A percentile compares a stretch with the other conserved stretches of the same genome.
Evolutionary conservation across 208 protist species (phyloP).

Genomic region (Angomonas deanei): DNA sequence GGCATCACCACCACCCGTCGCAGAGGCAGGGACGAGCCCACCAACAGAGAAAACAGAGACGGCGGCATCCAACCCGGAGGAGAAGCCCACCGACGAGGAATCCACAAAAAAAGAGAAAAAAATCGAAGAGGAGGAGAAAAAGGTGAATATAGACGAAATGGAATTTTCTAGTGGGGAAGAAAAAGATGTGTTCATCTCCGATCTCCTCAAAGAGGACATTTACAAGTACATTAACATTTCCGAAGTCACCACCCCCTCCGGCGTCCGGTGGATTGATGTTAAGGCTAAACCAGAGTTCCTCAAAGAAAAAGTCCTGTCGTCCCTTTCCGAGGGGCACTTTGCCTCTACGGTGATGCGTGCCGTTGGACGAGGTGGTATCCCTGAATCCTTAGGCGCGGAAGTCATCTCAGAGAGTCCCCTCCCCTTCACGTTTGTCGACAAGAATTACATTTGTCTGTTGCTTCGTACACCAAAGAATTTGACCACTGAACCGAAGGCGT

Average conservation of each 20-base stretch:
- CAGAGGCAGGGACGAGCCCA: neutral
- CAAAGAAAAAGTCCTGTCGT: slow-evolving; percentile 10
- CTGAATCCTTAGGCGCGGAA: slow-evolving; percentile 26
- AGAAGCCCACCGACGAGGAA: neutral
- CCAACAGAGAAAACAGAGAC: neutral
- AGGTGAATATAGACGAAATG: neutral
- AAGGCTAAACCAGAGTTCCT: slow-evolving; percentile 18
- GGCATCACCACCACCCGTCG: no score
- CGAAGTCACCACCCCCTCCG: slow-evolving; percentile 31
- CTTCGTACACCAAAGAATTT: slow-evolving; percentile 24
- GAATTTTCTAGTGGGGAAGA: neutral
- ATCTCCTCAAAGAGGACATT: slow-evolving; percentile 18
- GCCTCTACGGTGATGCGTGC: slow-evolving; percentile 24
- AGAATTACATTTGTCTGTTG: slow-evolving; percentile 39
- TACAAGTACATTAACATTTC: slow-evolving; percentile 31
- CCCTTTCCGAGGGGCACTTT: slow-evolving; percentile 32
- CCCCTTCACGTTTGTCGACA: slow-evolving; percentile 31
- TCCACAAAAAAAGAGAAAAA: neutral
- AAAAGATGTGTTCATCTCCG: slow-evolving; percentile 14
- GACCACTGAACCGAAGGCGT: neutral
- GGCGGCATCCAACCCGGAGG: neutral
- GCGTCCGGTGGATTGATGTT: slow-evolving; percentile 50
- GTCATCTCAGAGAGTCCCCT: slow-evolving; percentile 25
- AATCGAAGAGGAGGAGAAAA: neutral
- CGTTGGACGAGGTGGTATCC: slow-evolving; percentile 20